phyloP scores from a whole-genome alignment of 108 stramenopile species.

The Aurantiochytrium sp. region DNA sequence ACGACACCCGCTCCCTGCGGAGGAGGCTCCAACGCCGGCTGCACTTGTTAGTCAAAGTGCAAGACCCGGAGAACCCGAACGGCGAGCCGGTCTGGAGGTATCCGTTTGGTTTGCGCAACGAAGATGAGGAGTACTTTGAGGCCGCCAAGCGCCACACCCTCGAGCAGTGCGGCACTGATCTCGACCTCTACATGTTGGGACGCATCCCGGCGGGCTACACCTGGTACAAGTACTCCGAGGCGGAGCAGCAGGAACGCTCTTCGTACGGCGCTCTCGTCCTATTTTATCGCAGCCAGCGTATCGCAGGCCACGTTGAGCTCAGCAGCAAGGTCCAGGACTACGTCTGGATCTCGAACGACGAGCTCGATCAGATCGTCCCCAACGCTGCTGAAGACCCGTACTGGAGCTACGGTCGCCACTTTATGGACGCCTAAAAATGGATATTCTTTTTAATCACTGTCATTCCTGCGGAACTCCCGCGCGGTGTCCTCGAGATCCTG shows the following conservation, averaged over 20 bases:
- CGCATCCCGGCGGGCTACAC: background rate
- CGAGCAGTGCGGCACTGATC: background rate
- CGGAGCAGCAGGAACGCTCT: background rate
- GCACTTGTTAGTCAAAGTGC: background rate
- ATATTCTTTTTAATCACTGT: no score
- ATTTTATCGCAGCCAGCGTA: conserved; percentile 13
- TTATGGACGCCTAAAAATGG: conserved; percentile 25
- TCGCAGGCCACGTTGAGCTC: background rate
- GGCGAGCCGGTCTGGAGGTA: conserved; percentile 16
- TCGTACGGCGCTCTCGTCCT: background rate
- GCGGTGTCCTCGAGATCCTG: background rate
- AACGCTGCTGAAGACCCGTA: background rate
- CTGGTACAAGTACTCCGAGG: conserved; percentile 12
- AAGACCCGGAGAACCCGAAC: background rate
- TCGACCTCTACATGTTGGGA: background rate
- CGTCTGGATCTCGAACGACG: conserved; percentile 18
- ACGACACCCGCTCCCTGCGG: background rate
- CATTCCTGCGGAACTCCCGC: no score
- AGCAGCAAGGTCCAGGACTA: background rate
- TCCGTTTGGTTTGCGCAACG: background rate
- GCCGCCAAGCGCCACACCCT: background rate
- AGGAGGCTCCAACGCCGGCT: conserved; percentile 28
- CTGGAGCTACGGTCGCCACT: background rate
- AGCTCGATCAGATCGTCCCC: background rate
- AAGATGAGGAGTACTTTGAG: background rate